Conservation (phyloP, 257 asterid genomes). For the Marsdenia floribunda region DNA sequence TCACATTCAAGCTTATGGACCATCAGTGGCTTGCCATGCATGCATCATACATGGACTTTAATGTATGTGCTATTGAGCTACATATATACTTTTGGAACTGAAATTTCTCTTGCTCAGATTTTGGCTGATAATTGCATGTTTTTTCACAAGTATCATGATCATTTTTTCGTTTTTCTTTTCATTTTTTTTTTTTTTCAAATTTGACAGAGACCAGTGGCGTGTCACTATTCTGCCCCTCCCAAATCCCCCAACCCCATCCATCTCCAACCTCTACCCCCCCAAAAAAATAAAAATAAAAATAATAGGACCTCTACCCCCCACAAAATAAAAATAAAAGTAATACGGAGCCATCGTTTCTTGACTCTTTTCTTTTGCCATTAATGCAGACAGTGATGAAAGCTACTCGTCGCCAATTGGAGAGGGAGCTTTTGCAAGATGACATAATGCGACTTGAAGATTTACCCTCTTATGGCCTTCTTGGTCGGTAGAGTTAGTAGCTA, state of each 20-base stretch:
- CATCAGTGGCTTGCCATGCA: conserved; percentile 92
- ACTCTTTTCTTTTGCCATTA: neutral
- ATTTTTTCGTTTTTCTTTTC: too few species aligned
- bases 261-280: neutral
- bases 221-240: neutral
- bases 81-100: neutral
- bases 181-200: neutral
- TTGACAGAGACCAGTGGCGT: neutral
- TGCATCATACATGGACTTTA: conserved; percentile 98
- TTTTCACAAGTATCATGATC: neutral
- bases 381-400: conserved; percentile 94
- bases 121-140: conserved; percentile 1
- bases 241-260: too few species aligned
- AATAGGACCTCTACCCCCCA: too few species aligned
- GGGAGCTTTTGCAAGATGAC: conserved; percentile 82
- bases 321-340: neutral
- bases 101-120: neutral
- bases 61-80: conserved; percentile 42
- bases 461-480: conserved; percentile 80
- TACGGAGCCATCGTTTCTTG: neutral
- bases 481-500: conserved; percentile 35
- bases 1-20: conserved; percentile 98
- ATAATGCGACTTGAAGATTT: conserved; percentile 70
- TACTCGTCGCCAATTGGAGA: conserved; percentile 93
- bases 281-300: neutral